Evolutionary conservation across 2,329 filamentous ascomycete genomes (phyloP).

Genomic region (Aspergillus proliferans): DNA sequence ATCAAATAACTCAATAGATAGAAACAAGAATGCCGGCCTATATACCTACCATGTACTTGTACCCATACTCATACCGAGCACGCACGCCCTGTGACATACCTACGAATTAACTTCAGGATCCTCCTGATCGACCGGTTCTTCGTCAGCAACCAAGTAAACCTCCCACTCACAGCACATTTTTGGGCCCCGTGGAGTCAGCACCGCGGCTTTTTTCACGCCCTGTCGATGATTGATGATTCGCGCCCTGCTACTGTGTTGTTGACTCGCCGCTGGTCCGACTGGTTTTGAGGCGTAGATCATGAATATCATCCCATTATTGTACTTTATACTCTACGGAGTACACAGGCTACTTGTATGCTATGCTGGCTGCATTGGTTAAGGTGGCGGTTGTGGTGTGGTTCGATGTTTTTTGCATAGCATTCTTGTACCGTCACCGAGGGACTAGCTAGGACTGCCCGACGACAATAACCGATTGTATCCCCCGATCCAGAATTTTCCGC

Average conservation of each 20-base stretch:
- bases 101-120: too few species aligned
- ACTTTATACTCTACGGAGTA: too few species aligned
- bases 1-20: background rate
- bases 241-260: background rate
- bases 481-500: background rate
- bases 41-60: background rate
- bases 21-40: background rate
- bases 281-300: background rate
- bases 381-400: too few species aligned
- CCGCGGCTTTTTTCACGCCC: too few species aligned
- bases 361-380: too few species aligned
- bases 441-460: background rate
- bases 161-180: background rate
- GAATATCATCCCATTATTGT: background rate
- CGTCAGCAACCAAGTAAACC: background rate
- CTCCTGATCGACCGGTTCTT: background rate
- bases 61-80: background rate
- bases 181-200: background rate
- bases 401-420: constrained; percentile 5
- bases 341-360: too few species aligned
- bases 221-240: background rate
- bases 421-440: constrained; percentile 8
- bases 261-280: background rate
- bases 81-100: background rate
- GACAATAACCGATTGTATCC: background rate